Conservation (phyloP, 139 green algal species). For the Closterium sp. region DNA sequence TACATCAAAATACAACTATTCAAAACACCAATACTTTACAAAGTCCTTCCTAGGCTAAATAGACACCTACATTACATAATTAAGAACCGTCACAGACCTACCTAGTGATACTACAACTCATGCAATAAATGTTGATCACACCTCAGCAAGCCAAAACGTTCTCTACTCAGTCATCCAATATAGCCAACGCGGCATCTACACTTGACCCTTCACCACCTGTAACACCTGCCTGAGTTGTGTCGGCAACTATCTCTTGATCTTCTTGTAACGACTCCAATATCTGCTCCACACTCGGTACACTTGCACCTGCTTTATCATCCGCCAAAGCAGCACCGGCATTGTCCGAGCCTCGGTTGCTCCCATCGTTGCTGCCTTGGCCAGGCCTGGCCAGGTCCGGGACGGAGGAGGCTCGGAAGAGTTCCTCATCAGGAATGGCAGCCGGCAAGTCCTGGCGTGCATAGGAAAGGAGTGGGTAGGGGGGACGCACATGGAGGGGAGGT, state of each 20-base stretch:
- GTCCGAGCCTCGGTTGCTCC: neutral
- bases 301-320: neutral
- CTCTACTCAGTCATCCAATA: neutral
- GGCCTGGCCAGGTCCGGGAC: neutral
- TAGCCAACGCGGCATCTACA: neutral
- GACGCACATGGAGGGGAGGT: neutral
- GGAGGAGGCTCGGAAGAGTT: neutral
- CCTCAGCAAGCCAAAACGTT: too few relatives aligned
- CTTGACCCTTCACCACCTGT: neutral
- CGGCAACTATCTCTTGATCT: neutral
- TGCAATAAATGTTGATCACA: too few relatives aligned
- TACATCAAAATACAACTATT: too few relatives aligned
- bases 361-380: neutral
- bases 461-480: too few relatives aligned
- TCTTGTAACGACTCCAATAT: neutral
- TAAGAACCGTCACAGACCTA: too few relatives aligned
- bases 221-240: neutral
- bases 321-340: neutral
- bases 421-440: neutral
- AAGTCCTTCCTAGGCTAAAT: too few relatives aligned
- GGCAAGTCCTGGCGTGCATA: neutral
- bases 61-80: too few relatives aligned
- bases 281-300: neutral
- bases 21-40: too few relatives aligned
- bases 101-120: too few relatives aligned